phyloP scores from a whole-genome alignment of 768 basidiomycete species.

The Termitomyces eurrhizus region DNA sequence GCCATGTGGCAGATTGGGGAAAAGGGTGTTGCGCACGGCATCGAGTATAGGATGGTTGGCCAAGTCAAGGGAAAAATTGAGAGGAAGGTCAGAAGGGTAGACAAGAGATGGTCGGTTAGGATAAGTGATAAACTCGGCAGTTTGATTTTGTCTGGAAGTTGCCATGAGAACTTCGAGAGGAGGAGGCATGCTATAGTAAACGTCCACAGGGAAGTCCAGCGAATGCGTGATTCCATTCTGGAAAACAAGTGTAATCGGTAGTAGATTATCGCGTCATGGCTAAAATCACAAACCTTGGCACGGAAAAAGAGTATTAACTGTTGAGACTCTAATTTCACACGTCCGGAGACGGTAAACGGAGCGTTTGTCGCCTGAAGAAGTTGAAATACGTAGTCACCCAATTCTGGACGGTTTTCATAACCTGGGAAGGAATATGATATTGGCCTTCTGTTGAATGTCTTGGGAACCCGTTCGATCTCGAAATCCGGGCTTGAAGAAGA shows the following conservation, averaged over 20 bases:
- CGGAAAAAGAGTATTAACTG: slow-evolving; percentile 74
- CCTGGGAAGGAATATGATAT: slow-evolving; percentile 23
- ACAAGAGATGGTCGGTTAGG: slow-evolving; percentile 61
- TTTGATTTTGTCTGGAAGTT: slow-evolving; percentile 65
- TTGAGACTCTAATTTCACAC: slow-evolving; percentile 66
- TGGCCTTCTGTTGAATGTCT: slow-evolving; percentile 28
- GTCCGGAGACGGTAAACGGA: slow-evolving; percentile 63
- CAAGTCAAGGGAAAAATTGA: slow-evolving; percentile 75
- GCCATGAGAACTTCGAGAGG: slow-evolving; percentile 76
- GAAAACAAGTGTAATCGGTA: slow-evolving; percentile 4
- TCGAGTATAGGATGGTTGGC: slow-evolving; percentile 82
- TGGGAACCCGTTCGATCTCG: slow-evolving; percentile 58
- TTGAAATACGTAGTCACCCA: slow-evolving; percentile 50
- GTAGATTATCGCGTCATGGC: background rate
- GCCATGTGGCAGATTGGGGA: slow-evolving; percentile 63
- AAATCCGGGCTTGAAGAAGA: slow-evolving; percentile 46
- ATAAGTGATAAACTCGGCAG: slow-evolving; percentile 48
- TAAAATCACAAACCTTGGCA: slow-evolving; percentile 51
- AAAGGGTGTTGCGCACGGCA: slow-evolving; percentile 66
- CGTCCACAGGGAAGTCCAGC: slow-evolving; percentile 78
- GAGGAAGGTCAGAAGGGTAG: slow-evolving; percentile 68
- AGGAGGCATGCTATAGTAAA: slow-evolving; percentile 70
- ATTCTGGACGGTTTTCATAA: slow-evolving; percentile 49
- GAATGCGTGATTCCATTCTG: slow-evolving; percentile 79
- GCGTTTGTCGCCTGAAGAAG: slow-evolving; percentile 56